Base-by-base conservation (phyloP, 257 asterid species). In the Cinchona pubescens region DNA sequence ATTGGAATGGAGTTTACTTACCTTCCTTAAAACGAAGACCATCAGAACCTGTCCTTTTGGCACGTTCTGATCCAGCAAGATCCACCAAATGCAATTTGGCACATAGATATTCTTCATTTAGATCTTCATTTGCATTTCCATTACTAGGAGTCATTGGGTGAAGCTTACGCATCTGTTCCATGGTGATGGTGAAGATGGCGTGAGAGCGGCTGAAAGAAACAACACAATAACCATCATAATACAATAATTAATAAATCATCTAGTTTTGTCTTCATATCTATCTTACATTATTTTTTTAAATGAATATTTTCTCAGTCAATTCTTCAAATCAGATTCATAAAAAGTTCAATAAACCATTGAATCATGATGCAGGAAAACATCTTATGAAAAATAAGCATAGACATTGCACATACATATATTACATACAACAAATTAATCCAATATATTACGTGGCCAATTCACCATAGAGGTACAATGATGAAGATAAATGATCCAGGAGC, bases 1-100 rank as follows among this genome's bases (percentile, higher is more conserved):
- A 38, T 25, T 56, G 34, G 0, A 74, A 73, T 55, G 69, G 58
- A 48, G 35, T 35, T 37, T 58, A 60, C 75, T 73, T 75, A 87
- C 99, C 99, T 93, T 95, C 99, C 84, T 93, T 95, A 81, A 95
- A 95, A 70, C 99, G 98, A 72, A 95, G 87, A 75, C 99, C 99
- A 78, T 93, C 97, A 43, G 99, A 95, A 56, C 99, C 99, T 18
- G 99, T 95, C 84, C 98, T 86, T 89, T 95, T 95, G 29, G 99
- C 99, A 12, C 99, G 89, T 81, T 95, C 99, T 61, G 99, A 95
- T 78, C 99, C 99, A 81, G 99, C 99, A 76, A 95, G 98, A 84
- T 95, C 99, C 82, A 95, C 99, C 86, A 93, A 89, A 87, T 95
- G 99, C 88, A 95, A 80, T 82, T 95, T 95, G 70, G 99, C 98